Evolutionary conservation across 2,329 filamentous ascomycete genomes (phyloP), one percentile per base, ranked within the genome.

Genomic region (Penicillium sp.): DNA sequence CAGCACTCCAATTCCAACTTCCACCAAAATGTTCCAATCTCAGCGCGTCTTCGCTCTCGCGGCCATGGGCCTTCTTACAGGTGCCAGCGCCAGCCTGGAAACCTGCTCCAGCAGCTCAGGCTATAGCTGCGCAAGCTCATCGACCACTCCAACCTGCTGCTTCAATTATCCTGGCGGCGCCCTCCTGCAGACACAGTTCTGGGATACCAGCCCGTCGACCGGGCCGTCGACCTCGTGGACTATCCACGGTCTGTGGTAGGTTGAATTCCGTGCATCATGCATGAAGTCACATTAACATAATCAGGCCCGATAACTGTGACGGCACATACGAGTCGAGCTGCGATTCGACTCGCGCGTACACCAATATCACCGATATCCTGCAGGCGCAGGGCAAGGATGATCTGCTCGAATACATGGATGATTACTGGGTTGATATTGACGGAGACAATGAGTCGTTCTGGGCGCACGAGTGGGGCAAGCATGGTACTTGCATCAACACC

Each of bases 401-500:
- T 24, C 75, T 84, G 9, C 74, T 87, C 5, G 64, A 69, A 43
- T 83, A 83, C 67, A 86, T 87, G 84, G 70, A 79, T 36, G 81
- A 75, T 1, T 86, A 85, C 72, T 86, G 84, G 84, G 80, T 83
- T 61, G 79, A 81, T 64, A 78, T 83, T 67, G 59, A 78, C 38
- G 82, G 81, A 40, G 68, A 80, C 29, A 79, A 82, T 61, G 81
- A 85, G 62, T 72, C 66, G 27, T 82, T 90, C 64, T 90, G 87
- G 87, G 79, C 83, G 63, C 86, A 89, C 71, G 87, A 90, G 67
- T 90, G 86, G 83, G 79, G 81, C 70, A 89, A 88, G 70, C 87
- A 90, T 69, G 88, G 69, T 31, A 89, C 87, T 11, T 90, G 88
- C 74, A 85, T 90, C 65, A 86, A 83, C 67, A 90, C 88, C 0